Percentiles rank a stretch among this genome's conserved stretches.
Conservation (phyloP, 108 stramenopile species). For the Parietichytrium sp. region DNA sequence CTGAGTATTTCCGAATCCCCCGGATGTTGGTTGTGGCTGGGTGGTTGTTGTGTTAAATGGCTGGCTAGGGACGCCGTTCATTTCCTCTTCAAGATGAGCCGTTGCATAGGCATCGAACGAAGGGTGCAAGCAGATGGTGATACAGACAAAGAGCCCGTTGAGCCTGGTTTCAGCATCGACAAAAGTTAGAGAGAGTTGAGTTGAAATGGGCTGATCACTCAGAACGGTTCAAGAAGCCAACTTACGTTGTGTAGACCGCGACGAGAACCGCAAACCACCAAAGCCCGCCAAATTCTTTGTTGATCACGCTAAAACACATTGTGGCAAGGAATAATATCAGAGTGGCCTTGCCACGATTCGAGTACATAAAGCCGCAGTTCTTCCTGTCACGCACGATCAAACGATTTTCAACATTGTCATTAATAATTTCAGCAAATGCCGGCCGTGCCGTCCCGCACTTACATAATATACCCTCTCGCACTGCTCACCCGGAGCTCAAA, state of each 20-base stretch:
- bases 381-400: too few relatives aligned
- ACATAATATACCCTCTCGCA: background rate
- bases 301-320: slow-evolving; percentile 1
- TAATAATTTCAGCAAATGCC: too few relatives aligned
- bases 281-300: slow-evolving; percentile 12
- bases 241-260: slow-evolving; percentile 13
- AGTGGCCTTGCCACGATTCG: slow-evolving; percentile 31
- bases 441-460: too few relatives aligned
- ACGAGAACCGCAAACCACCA: slow-evolving; percentile 26
- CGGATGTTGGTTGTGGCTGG: background rate
- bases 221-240: too few relatives aligned
- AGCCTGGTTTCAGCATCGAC: too few relatives aligned
- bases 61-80: background rate
- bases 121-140: background rate
- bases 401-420: too few relatives aligned
- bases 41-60: background rate
- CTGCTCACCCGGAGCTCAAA: background rate
- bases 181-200: too few relatives aligned
- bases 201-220: too few relatives aligned
- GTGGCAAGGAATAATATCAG: slow-evolving; percentile 16
- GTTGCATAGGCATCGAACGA: slow-evolving; percentile 2
- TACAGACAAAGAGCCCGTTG: slow-evolving; percentile 14
- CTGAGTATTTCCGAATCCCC: background rate
- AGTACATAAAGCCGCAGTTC: slow-evolving; percentile 38
- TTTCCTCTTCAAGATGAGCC: background rate